Evolutionary conservation across 768 basidiomycete species (phyloP), one percentile per base, ranked within the genome.

Genomic region (Lepiota venenata): DNA sequence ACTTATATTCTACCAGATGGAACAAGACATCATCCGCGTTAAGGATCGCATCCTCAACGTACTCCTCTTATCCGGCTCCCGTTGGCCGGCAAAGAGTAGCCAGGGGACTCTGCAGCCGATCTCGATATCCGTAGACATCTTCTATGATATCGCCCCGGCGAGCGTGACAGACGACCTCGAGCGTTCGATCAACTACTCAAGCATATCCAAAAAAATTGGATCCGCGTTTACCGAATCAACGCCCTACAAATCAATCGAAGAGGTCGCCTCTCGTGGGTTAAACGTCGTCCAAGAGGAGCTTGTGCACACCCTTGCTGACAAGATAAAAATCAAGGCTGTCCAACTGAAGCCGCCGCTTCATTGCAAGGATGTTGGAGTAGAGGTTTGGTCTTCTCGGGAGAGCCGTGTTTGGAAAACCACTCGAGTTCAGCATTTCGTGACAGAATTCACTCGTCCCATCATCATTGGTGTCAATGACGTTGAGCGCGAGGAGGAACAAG

Each of bases 391-490:
- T 10, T 57, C 63, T 51, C 37, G 46, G 8, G 27, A 47, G 20
- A 21, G 61, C 50, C 18, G 52, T 20, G 52, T 57, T 15, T 65
- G 69, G 71, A 57, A 50, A 5, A 36, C 63, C 3, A 51, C 53
- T 12, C 54, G 58, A 20, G 46, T 69, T 32, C 43, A 57, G 9
- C 65, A 66, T 54, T 50, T 66, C 52, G 55, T 77, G 35, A 58
- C 68, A 12, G 73, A 74, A 43, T 66, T 93, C 8, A 61, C 69
- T 3, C 79, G 83, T 36, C 69, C 72, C 6, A 71, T 78, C 12
- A 77, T 91, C 47, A 72, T 93, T 20, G 91, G 92, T 2, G 70
- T 93, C 37, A 81, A 88, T 58, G 72, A 77, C 4, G 77, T 75
- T 55, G 92, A 93, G 66, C 75, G 89, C 29, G 59, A 70, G 27